phyloP scores from a whole-genome alignment of 2,329 filamentous ascomycete species.

The Diaporthe aspalathi region DNA sequence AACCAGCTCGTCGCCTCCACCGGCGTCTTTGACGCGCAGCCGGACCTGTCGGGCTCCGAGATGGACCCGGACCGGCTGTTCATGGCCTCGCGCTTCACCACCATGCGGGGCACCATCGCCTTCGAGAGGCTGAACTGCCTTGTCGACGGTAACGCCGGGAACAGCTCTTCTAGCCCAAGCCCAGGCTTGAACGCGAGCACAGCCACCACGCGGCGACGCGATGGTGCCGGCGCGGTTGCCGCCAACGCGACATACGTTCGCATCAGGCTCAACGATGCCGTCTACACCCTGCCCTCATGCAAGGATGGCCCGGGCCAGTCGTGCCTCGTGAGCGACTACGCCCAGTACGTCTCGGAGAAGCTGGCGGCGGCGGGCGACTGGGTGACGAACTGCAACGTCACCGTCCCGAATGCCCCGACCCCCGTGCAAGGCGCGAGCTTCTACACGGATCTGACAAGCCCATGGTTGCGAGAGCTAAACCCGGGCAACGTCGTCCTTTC shows the following conservation, averaged over 20 bases:
- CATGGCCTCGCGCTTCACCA: slow-evolving; percentile 65
- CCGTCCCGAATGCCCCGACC: slow-evolving; percentile 51
- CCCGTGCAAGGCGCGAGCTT: slow-evolving; percentile 61
- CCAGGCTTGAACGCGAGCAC: background rate
- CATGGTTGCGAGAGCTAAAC: slow-evolving; percentile 48
- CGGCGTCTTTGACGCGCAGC: slow-evolving; percentile 70
- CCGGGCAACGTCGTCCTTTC: slow-evolving; percentile 27
- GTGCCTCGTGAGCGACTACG: slow-evolving; percentile 61
- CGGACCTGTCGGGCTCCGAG: slow-evolving; percentile 57
- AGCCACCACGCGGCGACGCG: slow-evolving; percentile 26
- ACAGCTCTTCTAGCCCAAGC: background rate
- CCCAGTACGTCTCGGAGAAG: slow-evolving; percentile 57
- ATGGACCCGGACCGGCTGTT: slow-evolving; percentile 63
- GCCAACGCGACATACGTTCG: slow-evolving; percentile 61
- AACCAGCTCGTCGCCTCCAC: slow-evolving; percentile 69
- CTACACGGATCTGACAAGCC: slow-evolving; percentile 57
- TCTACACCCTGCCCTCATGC: slow-evolving; percentile 69
- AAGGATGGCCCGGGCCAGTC: slow-evolving; percentile 65
- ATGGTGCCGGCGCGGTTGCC: slow-evolving; percentile 23
- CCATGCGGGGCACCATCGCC: slow-evolving; percentile 74
- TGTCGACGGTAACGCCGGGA: slow-evolving; percentile 32
- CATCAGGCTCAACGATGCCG: slow-evolving; percentile 70
- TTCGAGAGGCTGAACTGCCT: slow-evolving; percentile 72
- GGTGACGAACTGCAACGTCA: slow-evolving; percentile 60
- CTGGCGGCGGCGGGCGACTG: slow-evolving; percentile 62